Evolutionary conservation across 2,329 filamentous ascomycete species (phyloP), one percentile per base, ranked within the genome.

Genomic region (Didymella sp.): DNA sequence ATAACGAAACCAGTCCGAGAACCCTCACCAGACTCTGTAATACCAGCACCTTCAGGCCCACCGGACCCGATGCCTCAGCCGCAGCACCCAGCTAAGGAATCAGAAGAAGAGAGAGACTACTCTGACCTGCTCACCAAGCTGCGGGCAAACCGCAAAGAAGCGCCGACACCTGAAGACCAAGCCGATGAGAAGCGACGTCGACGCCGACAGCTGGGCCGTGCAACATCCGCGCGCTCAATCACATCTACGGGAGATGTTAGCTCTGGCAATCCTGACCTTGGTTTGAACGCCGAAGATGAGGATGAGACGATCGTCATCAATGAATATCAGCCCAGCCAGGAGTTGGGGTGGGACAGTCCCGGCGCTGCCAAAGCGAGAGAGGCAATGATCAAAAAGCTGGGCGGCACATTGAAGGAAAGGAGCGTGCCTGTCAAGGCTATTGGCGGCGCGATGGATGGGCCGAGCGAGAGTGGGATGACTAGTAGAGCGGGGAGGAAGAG

Each of bases 331-430:
- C 70, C 76, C 1, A 75, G 70, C 31, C 76, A 78, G 53, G 67
- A 71, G 33, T 51, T 78, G 25, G 69, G 72, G 0, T 78, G 75
- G 71, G 76, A 77, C 46, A 73, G 72, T n/a, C 70, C 70, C 4
- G 73, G 70, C 8, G 70, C 66, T 31, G 68, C 72, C 48, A 72
- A 68, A 41, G 71, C 71, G 43, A 64, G 75, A 31, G 73, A 73
- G 51, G 59, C 66, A 51, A 71, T 78, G 67, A 77, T 78, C 49
- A 63, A 60, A 33, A 69, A 68, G 51, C 58, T 78, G 44, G 75
- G 74, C 2, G 76, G 76, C 8, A 73, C 63, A 25, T 63, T 77
- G 7, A 65, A 69, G 22, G 70, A 66, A 22, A 62, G 58, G 51
- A 69, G 61, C 47, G 62, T 70, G 8, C 57, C 60, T 31, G 69